A percentile compares a stretch with the other conserved stretches of the same genome.
phyloP scores from a whole-genome alignment of 164 flowering plant species.

The Platanus orientalis region DNA sequence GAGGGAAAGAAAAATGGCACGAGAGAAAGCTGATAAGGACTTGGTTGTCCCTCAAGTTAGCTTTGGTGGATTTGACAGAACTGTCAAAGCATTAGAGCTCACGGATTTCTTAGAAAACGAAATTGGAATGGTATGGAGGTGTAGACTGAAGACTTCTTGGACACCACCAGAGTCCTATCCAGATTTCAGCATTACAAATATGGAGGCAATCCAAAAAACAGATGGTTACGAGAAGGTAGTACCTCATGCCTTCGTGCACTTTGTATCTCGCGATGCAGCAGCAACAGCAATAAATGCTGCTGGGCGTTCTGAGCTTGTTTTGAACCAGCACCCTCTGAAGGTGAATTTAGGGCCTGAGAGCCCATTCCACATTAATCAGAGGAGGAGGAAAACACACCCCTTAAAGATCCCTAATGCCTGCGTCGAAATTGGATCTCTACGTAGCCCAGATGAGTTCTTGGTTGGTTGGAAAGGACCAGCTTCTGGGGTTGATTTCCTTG shows the following conservation, averaged over 20 bases:
- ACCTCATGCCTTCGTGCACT: constrained; percentile 95
- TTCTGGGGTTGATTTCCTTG: constrained; percentile 60
- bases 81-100: constrained; percentile 45
- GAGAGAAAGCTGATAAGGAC: constrained; percentile 22
- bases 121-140: constrained; percentile 65
- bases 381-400: constrained; percentile 54
- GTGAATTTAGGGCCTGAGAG: constrained; percentile 63
- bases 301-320: constrained; percentile 40
- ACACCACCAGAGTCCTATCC: constrained; percentile 76
- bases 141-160: constrained; percentile 78
- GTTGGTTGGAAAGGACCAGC: constrained; percentile 73
- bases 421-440: constrained; percentile 57
- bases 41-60: constrained; percentile 55
- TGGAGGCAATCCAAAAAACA: constrained; percentile 13
- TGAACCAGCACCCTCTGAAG: constrained; percentile 38
- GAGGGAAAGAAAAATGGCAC: constrained; percentile 46
- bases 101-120: constrained; percentile 42
- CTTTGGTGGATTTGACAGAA: constrained; percentile 59
- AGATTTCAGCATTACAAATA: constrained; percentile 31
- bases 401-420: constrained; percentile 43
- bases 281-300: constrained; percentile 41
- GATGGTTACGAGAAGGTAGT: constrained; percentile 52
- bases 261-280: constrained; percentile 47
- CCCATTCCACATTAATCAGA: constrained; percentile 45
- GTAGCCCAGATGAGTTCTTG: constrained; percentile 45